Percentiles rank a stretch among this genome's conserved stretches.
These are phyloP conservation scores for Nemania diffusa DNA, from an alignment of 2,329 filamentous ascomycete genomes.

Conservation along the genomic window DNA sequence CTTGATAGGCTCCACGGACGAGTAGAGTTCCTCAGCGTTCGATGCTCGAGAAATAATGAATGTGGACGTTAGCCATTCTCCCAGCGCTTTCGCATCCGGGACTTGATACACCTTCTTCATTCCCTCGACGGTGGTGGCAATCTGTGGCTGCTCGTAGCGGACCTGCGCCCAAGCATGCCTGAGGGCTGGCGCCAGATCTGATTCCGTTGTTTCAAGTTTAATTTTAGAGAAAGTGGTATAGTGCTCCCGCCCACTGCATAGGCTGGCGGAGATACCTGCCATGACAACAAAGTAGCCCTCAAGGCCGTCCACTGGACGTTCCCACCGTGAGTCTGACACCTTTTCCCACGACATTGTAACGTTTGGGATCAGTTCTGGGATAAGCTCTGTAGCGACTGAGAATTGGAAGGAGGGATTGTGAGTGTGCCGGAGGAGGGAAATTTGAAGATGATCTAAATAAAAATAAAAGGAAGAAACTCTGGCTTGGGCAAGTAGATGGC, in stretches of 20 bases:
- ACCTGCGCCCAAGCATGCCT: not conserved
- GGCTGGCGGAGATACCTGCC: constrained; percentile 42
- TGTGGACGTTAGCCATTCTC: constrained; percentile 37
- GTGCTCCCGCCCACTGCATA: constrained; percentile 25
- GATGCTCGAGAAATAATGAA: constrained; percentile 35
- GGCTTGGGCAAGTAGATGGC: too few species aligned
- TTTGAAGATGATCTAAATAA: too few species aligned
- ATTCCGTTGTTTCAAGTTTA: not conserved
- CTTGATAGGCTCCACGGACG: constrained; percentile 32
- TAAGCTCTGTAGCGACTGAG: too few species aligned
- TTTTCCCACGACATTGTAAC: constrained; percentile 37
- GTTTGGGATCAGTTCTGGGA: too few species aligned
- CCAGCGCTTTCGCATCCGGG: constrained; percentile 38
- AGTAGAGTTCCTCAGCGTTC: constrained; percentile 35
- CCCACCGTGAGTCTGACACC: constrained; percentile 38
- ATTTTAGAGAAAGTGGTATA: not conserved
- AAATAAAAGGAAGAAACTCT: too few species aligned
- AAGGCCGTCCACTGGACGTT: constrained; percentile 37
- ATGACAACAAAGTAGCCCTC: constrained; percentile 38
- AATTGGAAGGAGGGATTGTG: too few species aligned
- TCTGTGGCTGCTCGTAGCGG: not conserved
- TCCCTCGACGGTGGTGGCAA: constrained; percentile 24
- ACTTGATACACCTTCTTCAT: constrained; percentile 41
- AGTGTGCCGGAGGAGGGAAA: too few species aligned
- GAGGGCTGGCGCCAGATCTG: not conserved